Evolutionary conservation across 106 monocot species (phyloP).

Genomic region (Apostasia shenzhenica): DNA sequence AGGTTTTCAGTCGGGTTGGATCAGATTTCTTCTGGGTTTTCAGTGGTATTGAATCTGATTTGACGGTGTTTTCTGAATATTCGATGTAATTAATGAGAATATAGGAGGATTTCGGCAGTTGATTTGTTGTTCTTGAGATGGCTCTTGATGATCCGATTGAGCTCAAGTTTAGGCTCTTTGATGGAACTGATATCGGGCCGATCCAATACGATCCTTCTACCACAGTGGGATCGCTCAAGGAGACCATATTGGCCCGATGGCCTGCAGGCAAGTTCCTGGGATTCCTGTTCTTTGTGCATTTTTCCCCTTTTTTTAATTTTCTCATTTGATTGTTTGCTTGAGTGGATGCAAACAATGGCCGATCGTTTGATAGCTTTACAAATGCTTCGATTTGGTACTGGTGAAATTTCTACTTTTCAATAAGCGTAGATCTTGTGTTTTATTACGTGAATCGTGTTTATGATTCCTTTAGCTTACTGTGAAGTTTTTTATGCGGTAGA

Average conservation of each 20-base stretch:
- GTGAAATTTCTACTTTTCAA: no score
- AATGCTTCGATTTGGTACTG: no score
- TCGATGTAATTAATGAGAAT: no score
- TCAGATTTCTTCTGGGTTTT: no score
- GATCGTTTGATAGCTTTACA: not conserved
- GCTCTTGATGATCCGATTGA: constrained; percentile 18
- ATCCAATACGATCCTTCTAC: constrained; percentile 17
- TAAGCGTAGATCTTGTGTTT: no score
- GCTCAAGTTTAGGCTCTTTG: constrained; percentile 24
- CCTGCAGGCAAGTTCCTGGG: constrained; percentile 11
- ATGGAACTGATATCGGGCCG: constrained; percentile 25
- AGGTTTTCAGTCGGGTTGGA: no score
- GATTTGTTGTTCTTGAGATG: not conserved
- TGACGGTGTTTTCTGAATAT: no score
- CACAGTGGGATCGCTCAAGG: constrained; percentile 20
- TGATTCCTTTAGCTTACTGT: no score
- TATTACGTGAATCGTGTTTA: no score
- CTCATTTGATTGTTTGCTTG: not conserved
- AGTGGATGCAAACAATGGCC: not conserved
- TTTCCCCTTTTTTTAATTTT: not conserved
- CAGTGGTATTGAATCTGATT: no score
- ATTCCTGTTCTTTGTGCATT: not conserved
- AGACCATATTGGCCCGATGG: constrained; percentile 23
- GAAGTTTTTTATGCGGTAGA: no score
- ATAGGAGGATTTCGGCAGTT: no score